Evolutionary conservation across 1,284 basidiomycete genomes (phyloP).

Genomic region (Irpex rosettiformis): DNA sequence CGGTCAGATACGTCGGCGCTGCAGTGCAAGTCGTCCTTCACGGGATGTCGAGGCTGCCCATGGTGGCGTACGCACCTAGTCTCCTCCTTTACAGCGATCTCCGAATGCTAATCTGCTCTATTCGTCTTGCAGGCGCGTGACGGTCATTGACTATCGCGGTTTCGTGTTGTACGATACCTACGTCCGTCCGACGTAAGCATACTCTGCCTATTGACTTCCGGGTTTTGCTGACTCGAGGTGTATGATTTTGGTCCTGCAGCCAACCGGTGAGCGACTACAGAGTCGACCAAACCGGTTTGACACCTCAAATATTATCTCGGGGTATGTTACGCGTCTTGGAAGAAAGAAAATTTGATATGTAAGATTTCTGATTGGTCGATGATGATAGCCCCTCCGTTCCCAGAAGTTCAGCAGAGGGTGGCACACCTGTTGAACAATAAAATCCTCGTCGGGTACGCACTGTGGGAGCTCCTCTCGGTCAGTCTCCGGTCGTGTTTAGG

Average conservation of each 20-base stretch:
- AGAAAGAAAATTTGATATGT: background rate
- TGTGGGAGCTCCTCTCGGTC: slow-evolving; percentile 57
- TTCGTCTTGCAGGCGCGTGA: slow-evolving; percentile 30
- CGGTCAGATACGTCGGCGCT: slow-evolving; percentile 42
- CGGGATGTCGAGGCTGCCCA: slow-evolving; percentile 38
- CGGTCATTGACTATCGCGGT: slow-evolving; percentile 48
- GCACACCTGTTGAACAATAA: slow-evolving; percentile 41
- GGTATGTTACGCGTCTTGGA: slow-evolving; percentile 27
- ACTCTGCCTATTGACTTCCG: too few relatives aligned
- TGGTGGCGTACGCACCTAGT: slow-evolving; percentile 45
- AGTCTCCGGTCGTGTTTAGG: slow-evolving; percentile 1
- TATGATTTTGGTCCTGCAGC: slow-evolving; percentile 24
- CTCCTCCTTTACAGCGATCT: slow-evolving; percentile 12
- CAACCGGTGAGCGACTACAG: slow-evolving; percentile 47
- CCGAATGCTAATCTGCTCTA: slow-evolving; percentile 24
- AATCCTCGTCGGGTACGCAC: slow-evolving; percentile 50
- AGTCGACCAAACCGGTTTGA: slow-evolving; percentile 44
- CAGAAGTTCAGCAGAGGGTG: slow-evolving; percentile 44
- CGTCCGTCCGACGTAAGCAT: slow-evolving; percentile 51
- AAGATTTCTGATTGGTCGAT: background rate
- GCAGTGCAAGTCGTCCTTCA: slow-evolving; percentile 43
- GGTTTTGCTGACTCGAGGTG: slow-evolving; percentile 1
- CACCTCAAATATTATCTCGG: slow-evolving; percentile 34
- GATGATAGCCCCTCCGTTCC: slow-evolving; percentile 42
- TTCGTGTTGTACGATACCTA: slow-evolving; percentile 45